Base-by-base conservation (phyloP, 768 basidiomycete genomes). In the Rhodotorula toruloides region DNA sequence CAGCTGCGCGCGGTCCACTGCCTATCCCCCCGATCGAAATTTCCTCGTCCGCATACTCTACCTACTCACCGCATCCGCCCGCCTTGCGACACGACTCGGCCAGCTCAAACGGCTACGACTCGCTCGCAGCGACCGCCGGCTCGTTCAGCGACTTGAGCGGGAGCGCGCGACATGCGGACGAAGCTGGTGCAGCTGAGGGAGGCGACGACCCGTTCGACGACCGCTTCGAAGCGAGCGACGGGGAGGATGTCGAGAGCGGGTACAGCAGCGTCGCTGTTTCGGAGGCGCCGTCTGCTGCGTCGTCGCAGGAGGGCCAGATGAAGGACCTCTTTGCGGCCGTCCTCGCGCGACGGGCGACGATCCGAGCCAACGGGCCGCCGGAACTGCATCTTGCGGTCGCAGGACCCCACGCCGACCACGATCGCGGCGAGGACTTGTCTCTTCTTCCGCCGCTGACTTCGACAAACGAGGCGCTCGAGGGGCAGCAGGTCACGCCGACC, bases 121-220 rank as follows among this genome's bases (percentile, higher is more conserved):
- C n/a, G 10, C 2, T 55, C 10, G 25, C 22, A n/a, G 53, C 53
- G 37, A 34, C 19, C 22, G 50, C 50, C 10, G 50, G 50, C 9
- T 52, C 50, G 50, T 52, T 52, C 22, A 32, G 17, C 14, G 50
- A 52, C 32, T 50, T 4, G 32, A 21, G 50, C 29, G 32, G 17
- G 50, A 9, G 19, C 22, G 27, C 3, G 29, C 8, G 12, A 32
- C 27, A 34, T 4, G 42, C 22, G 42, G 40, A 40, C 17, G 40
- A 40, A 17, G 11, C 11, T 10, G 40, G 17, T 10, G 42, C 10
- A 13, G 22, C 29, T 19, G 31, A 52, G 19, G 58, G 31, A 16
- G 5, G 17, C 16, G 40, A 43, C 27, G 36, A 64, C 52, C 63
- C 63, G 21, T 64, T 64, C 50, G 50, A 43, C 34, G 63, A 64